Evolutionary conservation across 169 alveolate species (phyloP).

Genomic region (Eimeria acervulina): DNA sequence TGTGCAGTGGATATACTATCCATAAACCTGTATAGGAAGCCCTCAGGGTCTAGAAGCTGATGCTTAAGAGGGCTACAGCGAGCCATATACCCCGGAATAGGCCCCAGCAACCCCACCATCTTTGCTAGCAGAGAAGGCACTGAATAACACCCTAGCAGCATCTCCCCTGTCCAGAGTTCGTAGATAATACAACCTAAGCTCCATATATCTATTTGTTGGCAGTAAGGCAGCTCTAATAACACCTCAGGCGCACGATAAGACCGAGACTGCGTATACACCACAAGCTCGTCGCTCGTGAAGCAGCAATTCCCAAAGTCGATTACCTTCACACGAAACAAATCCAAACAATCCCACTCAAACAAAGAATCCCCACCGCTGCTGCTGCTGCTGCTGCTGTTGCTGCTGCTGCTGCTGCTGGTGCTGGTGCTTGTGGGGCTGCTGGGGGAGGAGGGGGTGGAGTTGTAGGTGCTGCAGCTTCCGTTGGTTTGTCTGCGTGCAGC

Average conservation of each 20-base stretch:
- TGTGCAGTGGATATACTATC: not conserved
- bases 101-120: slow-evolving; percentile 93
- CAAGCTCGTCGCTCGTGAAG: slow-evolving; percentile 95
- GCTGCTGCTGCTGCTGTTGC: not conserved
- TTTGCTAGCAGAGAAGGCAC: slow-evolving; percentile 93
- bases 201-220: slow-evolving; percentile 99
- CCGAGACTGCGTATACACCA: slow-evolving; percentile 97
- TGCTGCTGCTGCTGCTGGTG: not conserved
- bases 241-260: slow-evolving; percentile 99
- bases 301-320: slow-evolving; percentile 98
- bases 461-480: not conserved
- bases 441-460: not conserved
- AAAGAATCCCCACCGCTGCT: not conserved
- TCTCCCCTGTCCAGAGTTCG: slow-evolving; percentile 95
- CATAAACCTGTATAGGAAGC: slow-evolving; percentile 89
- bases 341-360: slow-evolving; percentile 2
- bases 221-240: slow-evolving; percentile 98
- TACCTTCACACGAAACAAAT: slow-evolving; percentile 92
- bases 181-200: slow-evolving; percentile 98
- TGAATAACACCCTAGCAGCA: slow-evolving; percentile 93
- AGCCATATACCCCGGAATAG: slow-evolving; percentile 94
- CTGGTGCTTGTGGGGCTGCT: not conserved
- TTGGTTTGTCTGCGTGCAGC: slow-evolving; percentile 33
- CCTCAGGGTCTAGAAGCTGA: slow-evolving; percentile 93
- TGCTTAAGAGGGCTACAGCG: slow-evolving; percentile 92